These are phyloP conservation scores for Pyronema omphalodes DNA, from an alignment of 495 filamentous ascomycete genomes.

Conservation along the genomic window DNA sequence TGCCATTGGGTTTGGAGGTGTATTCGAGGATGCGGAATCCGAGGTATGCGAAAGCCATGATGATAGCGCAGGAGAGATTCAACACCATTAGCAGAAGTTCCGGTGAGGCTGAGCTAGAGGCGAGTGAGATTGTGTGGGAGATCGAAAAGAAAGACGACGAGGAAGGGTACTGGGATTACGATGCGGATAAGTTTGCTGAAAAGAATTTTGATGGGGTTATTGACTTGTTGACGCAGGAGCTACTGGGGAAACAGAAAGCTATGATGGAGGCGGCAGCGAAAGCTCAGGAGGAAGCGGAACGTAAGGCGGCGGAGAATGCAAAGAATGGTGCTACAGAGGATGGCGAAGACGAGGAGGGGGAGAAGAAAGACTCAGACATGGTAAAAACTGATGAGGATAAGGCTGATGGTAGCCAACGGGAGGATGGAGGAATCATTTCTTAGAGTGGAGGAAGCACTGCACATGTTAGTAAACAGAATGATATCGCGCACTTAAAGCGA, in stretches of 20 bases:
- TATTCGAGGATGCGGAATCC: not conserved
- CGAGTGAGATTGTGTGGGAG: constrained; percentile 1
- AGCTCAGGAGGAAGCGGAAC: constrained; percentile 3
- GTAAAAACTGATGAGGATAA: not conserved
- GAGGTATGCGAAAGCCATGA: not conserved
- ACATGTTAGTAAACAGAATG: too few relatives aligned
- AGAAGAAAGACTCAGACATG: not conserved
- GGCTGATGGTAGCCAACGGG: too few relatives aligned
- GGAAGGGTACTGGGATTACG: constrained; percentile 2
- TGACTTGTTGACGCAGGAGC: constrained; percentile 1
- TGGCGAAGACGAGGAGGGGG: not conserved
- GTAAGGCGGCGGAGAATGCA: not conserved
- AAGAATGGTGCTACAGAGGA: not conserved
- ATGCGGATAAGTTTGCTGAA: constrained; percentile 3
- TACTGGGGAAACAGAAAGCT: constrained; percentile 6
- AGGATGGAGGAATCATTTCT: too few relatives aligned
- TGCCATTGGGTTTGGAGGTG: constrained; percentile 4
- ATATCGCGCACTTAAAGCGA: too few relatives aligned
- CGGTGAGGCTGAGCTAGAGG: constrained; percentile 5
- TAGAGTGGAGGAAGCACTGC: too few relatives aligned
- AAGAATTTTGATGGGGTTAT: constrained; percentile 4
- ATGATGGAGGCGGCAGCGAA: constrained; percentile 2
- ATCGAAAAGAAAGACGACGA: not conserved
- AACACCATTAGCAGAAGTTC: not conserved
- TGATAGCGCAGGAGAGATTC: constrained; percentile 1